A percentile compares a stretch with the other conserved stretches of the same genome.
These are phyloP conservation scores for Byssothecium circinans DNA, from an alignment of 2,329 filamentous ascomycete genomes.

Conservation along the genomic window DNA sequence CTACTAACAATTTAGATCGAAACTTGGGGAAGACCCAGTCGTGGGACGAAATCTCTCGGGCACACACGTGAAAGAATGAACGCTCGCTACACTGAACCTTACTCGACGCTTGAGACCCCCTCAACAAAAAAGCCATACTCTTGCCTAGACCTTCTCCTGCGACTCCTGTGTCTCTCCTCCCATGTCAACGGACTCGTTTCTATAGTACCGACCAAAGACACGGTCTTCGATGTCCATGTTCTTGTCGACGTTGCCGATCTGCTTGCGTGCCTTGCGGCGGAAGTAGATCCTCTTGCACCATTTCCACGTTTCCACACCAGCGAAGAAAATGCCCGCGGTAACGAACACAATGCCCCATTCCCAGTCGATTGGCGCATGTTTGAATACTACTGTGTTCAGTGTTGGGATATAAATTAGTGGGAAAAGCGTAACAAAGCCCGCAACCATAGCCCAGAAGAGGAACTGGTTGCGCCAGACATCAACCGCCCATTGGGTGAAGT, in stretches of 20 bases:
- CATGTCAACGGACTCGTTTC: background rate
- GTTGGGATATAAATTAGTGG: constrained; percentile 65
- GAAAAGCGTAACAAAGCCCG: constrained; percentile 50
- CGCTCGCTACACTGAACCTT: too few relatives aligned
- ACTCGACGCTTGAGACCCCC: too few relatives aligned
- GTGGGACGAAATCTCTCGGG: too few relatives aligned
- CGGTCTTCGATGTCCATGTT: constrained; percentile 23
- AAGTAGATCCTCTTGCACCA: constrained; percentile 60
- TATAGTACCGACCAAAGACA: constrained; percentile 21
- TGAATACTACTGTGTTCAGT: constrained; percentile 66
- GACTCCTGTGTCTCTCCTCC: background rate
- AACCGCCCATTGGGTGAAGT: constrained; percentile 61
- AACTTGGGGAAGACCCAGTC: too few relatives aligned
- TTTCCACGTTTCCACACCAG: constrained; percentile 67
- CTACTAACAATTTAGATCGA: too few relatives aligned
- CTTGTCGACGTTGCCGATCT: constrained; percentile 5
- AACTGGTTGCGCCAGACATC: constrained; percentile 74
- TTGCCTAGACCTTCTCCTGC: constrained; percentile 1
- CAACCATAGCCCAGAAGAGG: constrained; percentile 49
- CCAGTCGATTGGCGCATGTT: constrained; percentile 66
- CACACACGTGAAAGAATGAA: too few relatives aligned
- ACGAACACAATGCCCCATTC: constrained; percentile 71
- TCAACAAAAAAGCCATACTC: too few relatives aligned
- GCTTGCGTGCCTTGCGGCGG: constrained; percentile 19
- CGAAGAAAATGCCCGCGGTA: constrained; percentile 62